phyloP scores from a whole-genome alignment of 768 basidiomycete genomes.

The Russula compacta region DNA sequence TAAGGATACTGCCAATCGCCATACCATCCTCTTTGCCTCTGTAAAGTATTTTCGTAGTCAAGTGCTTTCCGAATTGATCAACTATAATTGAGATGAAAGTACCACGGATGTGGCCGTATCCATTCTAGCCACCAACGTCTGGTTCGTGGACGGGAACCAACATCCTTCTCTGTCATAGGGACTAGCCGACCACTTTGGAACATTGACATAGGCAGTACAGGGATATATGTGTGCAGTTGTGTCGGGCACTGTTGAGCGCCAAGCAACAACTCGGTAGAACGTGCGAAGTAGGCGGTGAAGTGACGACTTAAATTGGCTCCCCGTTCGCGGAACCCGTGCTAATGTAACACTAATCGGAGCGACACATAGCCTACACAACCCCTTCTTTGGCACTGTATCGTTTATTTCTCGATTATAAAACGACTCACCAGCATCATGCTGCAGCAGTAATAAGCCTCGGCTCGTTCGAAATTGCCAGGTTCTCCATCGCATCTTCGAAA shows the following conservation, averaged over 20 bases:
- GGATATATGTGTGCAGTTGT: neutral
- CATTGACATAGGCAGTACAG: neutral
- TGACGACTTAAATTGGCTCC: neutral
- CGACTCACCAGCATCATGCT: slow-evolving; percentile 20
- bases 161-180: neutral
- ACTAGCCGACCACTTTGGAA: neutral
- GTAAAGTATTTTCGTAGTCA: neutral
- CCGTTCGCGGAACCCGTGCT: neutral
- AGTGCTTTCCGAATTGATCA: neutral
- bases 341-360: neutral
- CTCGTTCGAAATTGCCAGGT: slow-evolving; percentile 40
- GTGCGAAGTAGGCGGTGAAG: neutral
- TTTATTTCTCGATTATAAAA: neutral
- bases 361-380: neutral
- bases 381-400: neutral
- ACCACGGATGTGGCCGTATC: neutral
- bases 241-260: neutral
- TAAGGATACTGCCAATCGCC: slow-evolving; percentile 24
- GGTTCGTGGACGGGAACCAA: neutral
- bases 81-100: neutral
- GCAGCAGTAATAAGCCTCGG: slow-evolving; percentile 22
- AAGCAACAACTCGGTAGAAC: neutral
- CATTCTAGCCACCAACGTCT: neutral
- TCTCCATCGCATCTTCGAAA: slow-evolving; percentile 63
- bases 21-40: neutral